Base-by-base conservation (phyloP, 768 basidiomycete species). In the Russula griseocarnosa region DNA sequence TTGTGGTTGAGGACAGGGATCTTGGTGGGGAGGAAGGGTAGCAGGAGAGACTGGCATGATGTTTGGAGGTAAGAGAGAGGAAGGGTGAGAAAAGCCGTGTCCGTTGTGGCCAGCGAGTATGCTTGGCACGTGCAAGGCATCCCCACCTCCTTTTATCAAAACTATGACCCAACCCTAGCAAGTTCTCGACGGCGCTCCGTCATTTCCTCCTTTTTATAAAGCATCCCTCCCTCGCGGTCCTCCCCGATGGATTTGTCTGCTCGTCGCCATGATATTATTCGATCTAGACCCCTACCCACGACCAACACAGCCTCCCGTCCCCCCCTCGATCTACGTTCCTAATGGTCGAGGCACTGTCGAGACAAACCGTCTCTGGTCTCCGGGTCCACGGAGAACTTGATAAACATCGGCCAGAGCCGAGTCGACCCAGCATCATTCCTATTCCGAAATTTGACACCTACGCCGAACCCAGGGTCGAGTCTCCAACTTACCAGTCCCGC, bases 41-140 rank as follows among this genome's bases (percentile, higher is more conserved):
- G 62, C 4, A 10, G 60, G 62, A 6, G 55, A 61, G n/a, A 63
- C 57, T 18, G 61, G 65, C 65, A 63, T 63, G 56, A 49, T 46
- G 53, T 20, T 8, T n/a, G 44, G 61, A 44, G 32, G 55, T n/a
- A 40, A 46, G 38, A 28, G n/a, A 16, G 24, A 20, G 16, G 24
- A 20, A 20, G 36, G 14, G 24, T 26, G 44, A 52, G 49, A 16
- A 42, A n/a, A 32, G 28, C 9, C 30, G 30, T n/a, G 44, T n/a
- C n/a, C 20, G 46, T 22, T 47, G 46, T 47, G 46, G 46, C 46
- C 46, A 47, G 46, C 46, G 8, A n/a, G 6, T 10, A 7, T n/a
- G 22, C 11, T 7, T 5, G 46, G 61, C 65, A 66, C 65, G 61
- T 63, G 65, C 61, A 52, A 47, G 42, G 11, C 20, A 34, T 22